Evolutionary conservation across 768 basidiomycete species (phyloP), one percentile per base, ranked within the genome.

Genomic region (Kwoniella newhampshirensis): DNA sequence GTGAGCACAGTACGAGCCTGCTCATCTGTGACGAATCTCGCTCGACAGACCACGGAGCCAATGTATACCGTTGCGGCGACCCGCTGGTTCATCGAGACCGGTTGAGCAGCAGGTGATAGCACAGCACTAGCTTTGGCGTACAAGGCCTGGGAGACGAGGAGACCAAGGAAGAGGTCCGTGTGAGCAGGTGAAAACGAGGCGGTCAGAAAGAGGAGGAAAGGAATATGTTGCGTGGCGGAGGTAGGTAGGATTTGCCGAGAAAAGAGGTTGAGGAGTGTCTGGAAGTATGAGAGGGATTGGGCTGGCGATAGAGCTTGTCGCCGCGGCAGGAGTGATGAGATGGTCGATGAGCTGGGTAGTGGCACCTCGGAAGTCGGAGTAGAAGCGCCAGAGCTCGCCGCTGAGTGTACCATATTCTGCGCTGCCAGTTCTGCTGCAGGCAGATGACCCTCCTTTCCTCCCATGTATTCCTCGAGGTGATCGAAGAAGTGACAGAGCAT

Each of bases 171-270:
- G 52, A 91, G 82, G 74, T 99, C 94, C 42, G 87, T 83, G 66
- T 91, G 96, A 59, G 89, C 85, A 1, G 87, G 80, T 64, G 91
- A 86, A 49, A 94, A 86, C 0, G 94, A 97, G 20, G 92, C 83
- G 70, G 87, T 91, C 86, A 91, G 96, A 80, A 99, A 99, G 43
- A 98, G 70, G 59, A 99, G 83, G 78, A 99, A 99, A 68, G 98
- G 96, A 13, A 91, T 92, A 76, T 98, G 96, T 36, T 93, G 88
- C 0, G 92, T 96, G 70, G 93, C 92, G 80, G 96, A 96, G 1
- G 96, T 98, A 36, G 86, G 88, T 46, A 99, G 83, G 72, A 99
- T 91, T 35, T 86, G 86, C 37, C 90, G 85, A 74, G 96, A 91
- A 69, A 99, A 99, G 62, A 97, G 91, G 62, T 87, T 85, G 48